Base-by-base conservation (phyloP, 495 filamentous ascomycete species). In the Hyaloscypha hepaticicola region DNA sequence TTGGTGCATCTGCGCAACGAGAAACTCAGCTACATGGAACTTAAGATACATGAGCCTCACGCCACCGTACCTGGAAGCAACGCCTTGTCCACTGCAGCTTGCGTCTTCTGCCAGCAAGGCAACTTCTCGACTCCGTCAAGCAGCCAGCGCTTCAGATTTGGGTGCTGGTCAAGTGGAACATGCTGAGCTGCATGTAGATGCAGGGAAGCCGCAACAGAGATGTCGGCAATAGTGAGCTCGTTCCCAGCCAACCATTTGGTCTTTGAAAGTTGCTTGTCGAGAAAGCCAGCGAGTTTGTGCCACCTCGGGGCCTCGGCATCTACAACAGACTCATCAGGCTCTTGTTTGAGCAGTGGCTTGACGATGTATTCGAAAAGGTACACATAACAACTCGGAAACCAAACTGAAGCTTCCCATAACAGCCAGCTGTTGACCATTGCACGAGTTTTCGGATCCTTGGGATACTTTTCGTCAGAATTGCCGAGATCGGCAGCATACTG, bases 321-420 rank as follows among this genome's bases (percentile, higher is more conserved):
- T 34, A 76, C 65, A 55, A 70, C 57, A 6, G 64, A 48, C 58
- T 76, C 56, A 45, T 73, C 71, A 8, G 74, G 70, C 48, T 71
- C 51, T 12, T 52, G 38, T 3, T 66, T 66, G 21, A 75, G 41
- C 14, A 77, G 59, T 9, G 74, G 72, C 58, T 75, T 74, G 3
- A 75, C 75, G 27, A 75, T 66, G 58, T 69, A 66, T 60, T 77
- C 72, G 34, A 77, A 67, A n/a, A 73, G 64, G 51, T 73, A 75
- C 64, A 72, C 60, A 63, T 77, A 61, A 48, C 59, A 61, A 21
- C 52, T 57, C 22, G 41, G 61, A 27, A 57, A 64, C 61, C 61
- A 64, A 6, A 58, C 53, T 8, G 61, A 64, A 24, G 31, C 67
- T 38, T 75, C 74, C 75, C 75, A 77, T 3, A 74, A 60, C 34